A percentile compares a stretch with the other conserved stretches of the same genome.
phyloP scores from a whole-genome alignment of 345 rosid species.

The Citrus unshiu region DNA sequence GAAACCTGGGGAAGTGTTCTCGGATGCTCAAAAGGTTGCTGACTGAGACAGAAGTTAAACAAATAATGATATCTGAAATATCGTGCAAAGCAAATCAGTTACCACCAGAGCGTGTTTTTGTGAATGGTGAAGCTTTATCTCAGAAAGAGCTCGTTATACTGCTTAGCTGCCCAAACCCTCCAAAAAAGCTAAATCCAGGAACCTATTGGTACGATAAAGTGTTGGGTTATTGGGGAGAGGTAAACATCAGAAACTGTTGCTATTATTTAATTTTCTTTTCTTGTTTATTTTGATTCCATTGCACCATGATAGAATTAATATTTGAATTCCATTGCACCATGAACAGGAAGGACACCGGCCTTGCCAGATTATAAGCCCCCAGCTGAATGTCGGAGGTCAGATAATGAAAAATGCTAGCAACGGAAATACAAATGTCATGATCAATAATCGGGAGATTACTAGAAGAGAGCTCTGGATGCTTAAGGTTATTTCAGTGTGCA shows the following conservation, averaged over 20 bases:
- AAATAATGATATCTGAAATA: slow-evolving; percentile 56
- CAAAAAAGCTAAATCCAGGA: slow-evolving; percentile 73
- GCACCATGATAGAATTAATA: slow-evolving; percentile 13
- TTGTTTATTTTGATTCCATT: background rate
- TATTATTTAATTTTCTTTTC: background rate
- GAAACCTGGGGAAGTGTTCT: slow-evolving; percentile 57
- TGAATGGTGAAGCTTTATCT: slow-evolving; percentile 51
- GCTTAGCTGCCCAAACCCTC: slow-evolving; percentile 67
- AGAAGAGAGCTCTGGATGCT: slow-evolving; percentile 58
- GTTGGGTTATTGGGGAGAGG: slow-evolving; percentile 96
- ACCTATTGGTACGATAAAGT: slow-evolving; percentile 80
- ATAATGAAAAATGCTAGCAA: slow-evolving; percentile 54
- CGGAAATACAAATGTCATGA: slow-evolving; percentile 54
- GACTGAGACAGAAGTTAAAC: slow-evolving; percentile 44
- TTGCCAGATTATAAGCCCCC: slow-evolving; percentile 63
- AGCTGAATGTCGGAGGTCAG: slow-evolving; percentile 48
- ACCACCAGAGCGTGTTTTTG: slow-evolving; percentile 57
- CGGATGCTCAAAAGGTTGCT: slow-evolving; percentile 55
- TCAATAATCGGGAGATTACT: slow-evolving; percentile 73
- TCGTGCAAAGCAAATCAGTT: slow-evolving; percentile 61
- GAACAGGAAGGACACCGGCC: slow-evolving; percentile 77
- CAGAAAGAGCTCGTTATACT: slow-evolving; percentile 41
- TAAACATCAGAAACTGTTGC: slow-evolving; percentile 23
- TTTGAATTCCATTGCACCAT: slow-evolving; percentile 5
- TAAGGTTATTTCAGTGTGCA: slow-evolving; percentile 41